Conservation (phyloP, 345 rosid genomes). For the Arabis hirsuta region DNA sequence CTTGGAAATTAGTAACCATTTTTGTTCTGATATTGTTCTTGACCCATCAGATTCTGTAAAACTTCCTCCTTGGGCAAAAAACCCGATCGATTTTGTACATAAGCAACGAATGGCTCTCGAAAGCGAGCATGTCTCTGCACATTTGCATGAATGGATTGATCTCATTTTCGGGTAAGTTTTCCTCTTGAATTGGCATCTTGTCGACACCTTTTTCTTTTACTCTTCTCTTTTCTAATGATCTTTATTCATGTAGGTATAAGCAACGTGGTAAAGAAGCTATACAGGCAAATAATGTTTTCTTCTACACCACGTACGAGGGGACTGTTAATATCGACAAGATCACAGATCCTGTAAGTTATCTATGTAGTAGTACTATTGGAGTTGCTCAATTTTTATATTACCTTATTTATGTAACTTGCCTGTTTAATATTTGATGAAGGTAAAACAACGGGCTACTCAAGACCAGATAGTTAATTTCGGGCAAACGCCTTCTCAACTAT, state of each 20-base stretch:
- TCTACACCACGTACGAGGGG: conserved; percentile 91
- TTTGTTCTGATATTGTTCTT: conserved; percentile 28
- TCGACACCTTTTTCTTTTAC: conserved; percentile 12
- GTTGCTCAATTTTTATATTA: conserved; percentile 31
- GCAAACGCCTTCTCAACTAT: conserved; percentile 94
- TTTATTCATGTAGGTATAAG: conserved; percentile 63
- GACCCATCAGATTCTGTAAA: conserved; percentile 67
- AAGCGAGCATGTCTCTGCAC: conserved; percentile 92
- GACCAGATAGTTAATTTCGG: conserved; percentile 90
- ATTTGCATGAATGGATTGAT: conserved; percentile 98
- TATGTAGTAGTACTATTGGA: conserved; percentile 20
- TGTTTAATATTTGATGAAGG: conserved; percentile 50
- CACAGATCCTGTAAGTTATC: conserved; percentile 70
- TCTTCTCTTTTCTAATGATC: conserved; percentile 4
- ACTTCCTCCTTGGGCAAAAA: conserved; percentile 97
- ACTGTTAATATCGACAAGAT: conserved; percentile 83
- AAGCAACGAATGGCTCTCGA: conserved; percentile 94
- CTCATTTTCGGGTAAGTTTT: conserved; percentile 88
- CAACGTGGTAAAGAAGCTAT: conserved; percentile 98
- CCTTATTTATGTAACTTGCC: conserved; percentile 18
- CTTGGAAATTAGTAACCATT: background rate
- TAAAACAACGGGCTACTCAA: conserved; percentile 71
- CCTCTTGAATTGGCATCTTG: conserved; percentile 12
- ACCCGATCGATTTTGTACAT: conserved; percentile 81
- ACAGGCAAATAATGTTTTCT: conserved; percentile 86